These are phyloP conservation scores for Fusarium sp. DNA, from an alignment of 2,329 filamentous ascomycete genomes.

Conservation along the genomic window DNA sequence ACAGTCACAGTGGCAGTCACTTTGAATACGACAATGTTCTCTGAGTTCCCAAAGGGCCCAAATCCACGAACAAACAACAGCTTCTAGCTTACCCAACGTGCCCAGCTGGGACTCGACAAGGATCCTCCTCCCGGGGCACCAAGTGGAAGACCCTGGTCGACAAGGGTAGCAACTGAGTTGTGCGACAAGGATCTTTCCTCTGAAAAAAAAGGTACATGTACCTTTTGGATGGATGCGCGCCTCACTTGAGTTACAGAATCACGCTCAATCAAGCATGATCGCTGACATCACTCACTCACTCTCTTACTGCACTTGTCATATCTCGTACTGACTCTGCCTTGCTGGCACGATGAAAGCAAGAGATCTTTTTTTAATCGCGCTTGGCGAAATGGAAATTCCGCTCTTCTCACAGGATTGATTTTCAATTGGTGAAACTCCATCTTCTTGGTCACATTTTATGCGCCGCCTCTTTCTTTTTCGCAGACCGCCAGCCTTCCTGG, in stretches of 20 bases:
- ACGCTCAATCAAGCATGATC: constrained; percentile 30
- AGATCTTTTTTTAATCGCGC: constrained; percentile 12
- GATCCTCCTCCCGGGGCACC: constrained; percentile 29
- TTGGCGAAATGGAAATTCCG: constrained; percentile 8
- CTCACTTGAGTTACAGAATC: constrained; percentile 25
- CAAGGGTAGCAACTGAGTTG: constrained; percentile 36
- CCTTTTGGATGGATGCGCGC: constrained; percentile 23
- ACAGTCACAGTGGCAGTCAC: not conserved
- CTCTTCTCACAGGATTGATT: constrained; percentile 5
- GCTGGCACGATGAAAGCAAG: not conserved
- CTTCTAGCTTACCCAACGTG: constrained; percentile 24
- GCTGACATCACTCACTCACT: constrained; percentile 44
- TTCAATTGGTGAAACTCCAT: constrained; percentile 27
- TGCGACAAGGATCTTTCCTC: constrained; percentile 15
- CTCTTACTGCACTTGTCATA: constrained; percentile 1
- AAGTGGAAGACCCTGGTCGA: constrained; percentile 39
- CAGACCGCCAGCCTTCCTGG: constrained; percentile 14
- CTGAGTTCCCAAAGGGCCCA: constrained; percentile 4
- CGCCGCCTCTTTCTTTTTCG: constrained; percentile 13
- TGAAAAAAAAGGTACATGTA: constrained; percentile 1
- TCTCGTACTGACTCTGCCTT: constrained; percentile 11
- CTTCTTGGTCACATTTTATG: constrained; percentile 15
- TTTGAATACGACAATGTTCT: not conserved
- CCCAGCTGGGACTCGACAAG: constrained; percentile 26
- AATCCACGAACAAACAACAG: constrained; percentile 25